A percentile compares a stretch with the other conserved stretches of the same genome.
Evolutionary conservation across 2,329 filamentous ascomycete genomes (phyloP).

Genomic region (Ilyonectria destructans): DNA sequence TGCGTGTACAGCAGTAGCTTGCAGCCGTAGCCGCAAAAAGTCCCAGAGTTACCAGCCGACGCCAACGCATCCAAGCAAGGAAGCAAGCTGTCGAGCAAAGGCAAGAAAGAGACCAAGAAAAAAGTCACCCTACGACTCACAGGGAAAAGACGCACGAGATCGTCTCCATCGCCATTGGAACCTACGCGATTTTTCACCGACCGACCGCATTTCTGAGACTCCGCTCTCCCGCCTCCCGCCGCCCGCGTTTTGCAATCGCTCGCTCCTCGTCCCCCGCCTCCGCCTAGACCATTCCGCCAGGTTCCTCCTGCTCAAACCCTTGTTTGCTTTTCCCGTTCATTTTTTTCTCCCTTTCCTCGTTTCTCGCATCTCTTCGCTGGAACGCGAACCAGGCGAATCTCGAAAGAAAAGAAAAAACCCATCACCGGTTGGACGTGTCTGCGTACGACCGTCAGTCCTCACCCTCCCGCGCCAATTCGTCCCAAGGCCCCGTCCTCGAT

Average conservation of each 20-base stretch:
- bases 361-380: slow-evolving; percentile 22
- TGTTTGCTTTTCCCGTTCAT: slow-evolving; percentile 34
- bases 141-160: slow-evolving; percentile 11
- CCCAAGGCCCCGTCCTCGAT: slow-evolving; percentile 31
- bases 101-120: neutral
- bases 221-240: slow-evolving; percentile 4
- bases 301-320: slow-evolving; percentile 27
- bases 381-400: slow-evolving; percentile 20
- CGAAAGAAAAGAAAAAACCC: slow-evolving; percentile 17
- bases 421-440: slow-evolving; percentile 5
- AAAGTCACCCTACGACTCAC: slow-evolving; percentile 18
- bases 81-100: neutral
- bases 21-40: slow-evolving; percentile 24
- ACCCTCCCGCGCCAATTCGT: slow-evolving; percentile 13
- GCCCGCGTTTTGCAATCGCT: slow-evolving; percentile 1
- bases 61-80: slow-evolving; percentile 25
- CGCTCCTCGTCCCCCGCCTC: slow-evolving; percentile 37
- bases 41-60: slow-evolving; percentile 3
- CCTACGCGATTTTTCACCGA: slow-evolving; percentile 29
- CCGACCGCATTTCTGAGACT: slow-evolving; percentile 24
- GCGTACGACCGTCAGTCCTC: neutral
- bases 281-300: slow-evolving; percentile 23
- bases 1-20: slow-evolving; percentile 22
- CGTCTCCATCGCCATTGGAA: slow-evolving; percentile 14
- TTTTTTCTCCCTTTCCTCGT: slow-evolving; percentile 12